Evolutionary conservation across 2,329 filamentous ascomycete genomes (phyloP).

Genomic region (Cyanodermella asteris): DNA sequence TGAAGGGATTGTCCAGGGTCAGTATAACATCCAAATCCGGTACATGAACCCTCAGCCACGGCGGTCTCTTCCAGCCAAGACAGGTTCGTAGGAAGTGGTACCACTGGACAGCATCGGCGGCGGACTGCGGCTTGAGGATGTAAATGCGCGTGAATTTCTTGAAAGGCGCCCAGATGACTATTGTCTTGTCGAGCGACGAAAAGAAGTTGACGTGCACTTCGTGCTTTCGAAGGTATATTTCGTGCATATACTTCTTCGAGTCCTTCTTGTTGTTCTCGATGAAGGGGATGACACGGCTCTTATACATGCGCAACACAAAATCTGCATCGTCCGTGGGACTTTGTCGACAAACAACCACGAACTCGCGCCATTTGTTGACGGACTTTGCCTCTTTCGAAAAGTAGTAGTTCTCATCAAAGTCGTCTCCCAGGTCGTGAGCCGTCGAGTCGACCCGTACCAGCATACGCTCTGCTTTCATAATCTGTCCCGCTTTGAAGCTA

Average conservation of each 20-base stretch:
- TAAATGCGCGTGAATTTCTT: slow-evolving; percentile 34
- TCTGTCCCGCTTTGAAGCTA: slow-evolving; percentile 23
- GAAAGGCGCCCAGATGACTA: slow-evolving; percentile 38
- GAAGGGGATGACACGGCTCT: slow-evolving; percentile 40
- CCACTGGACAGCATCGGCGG: slow-evolving; percentile 43
- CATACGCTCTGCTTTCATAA: slow-evolving; percentile 48
- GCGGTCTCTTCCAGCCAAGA: slow-evolving; percentile 34
- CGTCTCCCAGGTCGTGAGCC: slow-evolving; percentile 29
- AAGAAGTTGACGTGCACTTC: slow-evolving; percentile 38
- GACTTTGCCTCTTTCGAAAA: slow-evolving; percentile 34
- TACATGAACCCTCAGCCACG: slow-evolving; percentile 36
- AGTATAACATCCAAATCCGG: slow-evolving; percentile 40
- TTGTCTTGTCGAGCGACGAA: slow-evolving; percentile 43
- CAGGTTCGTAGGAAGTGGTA: slow-evolving; percentile 41
- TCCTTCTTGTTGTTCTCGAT: slow-evolving; percentile 30
- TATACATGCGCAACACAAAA: slow-evolving; percentile 37
- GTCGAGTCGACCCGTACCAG: slow-evolving; percentile 38
- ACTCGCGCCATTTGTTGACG: slow-evolving; percentile 45
- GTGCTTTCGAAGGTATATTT: slow-evolving; percentile 33
- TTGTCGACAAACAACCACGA: slow-evolving; percentile 37
- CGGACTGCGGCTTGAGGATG: slow-evolving; percentile 39
- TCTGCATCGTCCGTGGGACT: slow-evolving; percentile 30
- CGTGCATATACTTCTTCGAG: slow-evolving; percentile 31
- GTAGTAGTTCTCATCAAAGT: slow-evolving; percentile 43
- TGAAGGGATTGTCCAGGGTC: slow-evolving; percentile 37